phyloP scores from a whole-genome alignment of 1,284 basidiomycete genomes.

The Microbotryum violaceum region DNA sequence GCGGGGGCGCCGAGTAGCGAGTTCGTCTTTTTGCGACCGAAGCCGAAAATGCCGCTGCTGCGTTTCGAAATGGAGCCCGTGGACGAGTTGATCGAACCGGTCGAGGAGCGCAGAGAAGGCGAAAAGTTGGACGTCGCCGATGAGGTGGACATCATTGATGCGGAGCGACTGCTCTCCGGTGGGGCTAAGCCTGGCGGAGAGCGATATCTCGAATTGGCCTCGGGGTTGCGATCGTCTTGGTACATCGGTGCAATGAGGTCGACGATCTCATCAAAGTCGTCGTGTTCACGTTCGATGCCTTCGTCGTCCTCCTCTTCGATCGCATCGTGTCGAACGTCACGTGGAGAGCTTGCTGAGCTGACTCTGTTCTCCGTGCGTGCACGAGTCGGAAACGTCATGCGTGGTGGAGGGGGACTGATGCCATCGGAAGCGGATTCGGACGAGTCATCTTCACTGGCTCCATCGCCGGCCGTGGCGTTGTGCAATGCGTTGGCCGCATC shows the following conservation, averaged over 20 bases:
- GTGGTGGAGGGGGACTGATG: no score
- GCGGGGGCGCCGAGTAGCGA: neutral
- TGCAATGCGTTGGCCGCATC: neutral
- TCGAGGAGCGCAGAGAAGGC: neutral
- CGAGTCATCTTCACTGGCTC: no score
- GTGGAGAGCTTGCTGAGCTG: neutral
- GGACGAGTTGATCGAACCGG: neutral
- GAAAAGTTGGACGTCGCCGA: neutral
- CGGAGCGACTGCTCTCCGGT: neutral
- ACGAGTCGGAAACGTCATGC: no score
- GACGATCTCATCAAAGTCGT: neutral
- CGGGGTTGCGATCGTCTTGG: no score
- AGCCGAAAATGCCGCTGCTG: conserved; percentile 1
- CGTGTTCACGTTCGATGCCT: conserved; percentile 4
- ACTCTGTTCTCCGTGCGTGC: no score
- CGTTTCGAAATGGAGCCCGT: neutral
- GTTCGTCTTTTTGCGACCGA: conserved; percentile 2
- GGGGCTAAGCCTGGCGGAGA: conserved; percentile 3
- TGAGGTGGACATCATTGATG: neutral
- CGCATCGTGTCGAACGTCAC: neutral
- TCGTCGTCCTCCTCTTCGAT: conserved; percentile 6
- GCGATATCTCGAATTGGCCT: neutral
- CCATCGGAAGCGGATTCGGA: no score
- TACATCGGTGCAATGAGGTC: neutral
- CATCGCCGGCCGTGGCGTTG: neutral